Evolutionary conservation across 2,329 filamentous ascomycete species (phyloP).

Genomic region (Chrysoporthe cubensis): DNA sequence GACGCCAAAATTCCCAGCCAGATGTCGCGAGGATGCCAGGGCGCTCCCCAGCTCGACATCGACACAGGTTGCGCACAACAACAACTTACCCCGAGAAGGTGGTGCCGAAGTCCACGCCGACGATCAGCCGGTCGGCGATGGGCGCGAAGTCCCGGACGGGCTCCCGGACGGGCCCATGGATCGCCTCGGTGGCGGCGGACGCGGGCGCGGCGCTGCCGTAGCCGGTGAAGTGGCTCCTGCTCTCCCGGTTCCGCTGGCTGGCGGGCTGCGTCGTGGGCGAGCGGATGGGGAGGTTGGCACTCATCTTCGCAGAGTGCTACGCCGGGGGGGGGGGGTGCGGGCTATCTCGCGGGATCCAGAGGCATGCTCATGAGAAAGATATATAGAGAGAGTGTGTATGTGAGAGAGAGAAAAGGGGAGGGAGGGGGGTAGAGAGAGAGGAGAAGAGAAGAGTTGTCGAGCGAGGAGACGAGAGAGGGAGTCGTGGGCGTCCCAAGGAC

Average conservation of each 20-base stretch:
- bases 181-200: conserved; percentile 64
- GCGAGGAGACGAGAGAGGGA: not conserved
- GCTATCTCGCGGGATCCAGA: conserved; percentile 16
- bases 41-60: not conserved
- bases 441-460: not conserved
- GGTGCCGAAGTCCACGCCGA: conserved; percentile 84
- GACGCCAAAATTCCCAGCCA: not conserved
- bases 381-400: too few relatives aligned
- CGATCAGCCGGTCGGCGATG: conserved; percentile 68
- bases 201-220: conserved; percentile 53
- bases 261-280: conserved; percentile 38
- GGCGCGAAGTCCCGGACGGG: conserved; percentile 55
- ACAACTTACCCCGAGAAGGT: conserved; percentile 75
- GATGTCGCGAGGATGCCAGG: not conserved
- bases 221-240: conserved; percentile 59
- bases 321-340: conserved; percentile 18
- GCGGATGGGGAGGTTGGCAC: conserved; percentile 56
- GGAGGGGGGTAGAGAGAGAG: too few relatives aligned
- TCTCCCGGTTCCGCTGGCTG: conserved; percentile 57
- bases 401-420: too few relatives aligned
- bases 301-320: conserved; percentile 37
- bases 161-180: conserved; percentile 64
- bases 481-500: not conserved
- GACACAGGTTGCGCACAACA: not conserved
- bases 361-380: conserved; percentile 16